Conservation (phyloP, 495 filamentous ascomycete genomes). For the Penicillium desertorum region DNA sequence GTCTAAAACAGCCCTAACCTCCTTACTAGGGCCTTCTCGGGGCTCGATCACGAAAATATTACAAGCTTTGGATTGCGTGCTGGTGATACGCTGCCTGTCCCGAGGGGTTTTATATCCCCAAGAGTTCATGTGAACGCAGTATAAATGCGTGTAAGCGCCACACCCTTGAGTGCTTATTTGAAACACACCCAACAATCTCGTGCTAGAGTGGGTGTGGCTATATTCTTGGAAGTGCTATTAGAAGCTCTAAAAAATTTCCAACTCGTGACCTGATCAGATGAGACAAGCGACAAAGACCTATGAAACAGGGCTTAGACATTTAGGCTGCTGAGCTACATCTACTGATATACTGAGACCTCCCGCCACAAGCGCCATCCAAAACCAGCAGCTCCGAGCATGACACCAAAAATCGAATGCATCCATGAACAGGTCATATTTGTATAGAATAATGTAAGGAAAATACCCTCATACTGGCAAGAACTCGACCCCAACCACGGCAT, state of each 20-base stretch:
- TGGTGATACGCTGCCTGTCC: background rate
- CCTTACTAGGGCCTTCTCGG: too few relatives aligned
- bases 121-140: background rate
- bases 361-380: background rate
- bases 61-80: background rate
- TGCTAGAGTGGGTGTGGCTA: background rate
- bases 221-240: background rate
- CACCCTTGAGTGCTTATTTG: background rate
- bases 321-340: background rate
- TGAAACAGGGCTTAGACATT: background rate
- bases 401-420: background rate
- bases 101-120: too few relatives aligned
- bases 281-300: background rate
- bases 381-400: background rate
- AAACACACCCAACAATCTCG: background rate
- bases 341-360: background rate
- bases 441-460: constrained; percentile 8
- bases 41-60: constrained; percentile 12
- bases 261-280: background rate
- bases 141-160: background rate
- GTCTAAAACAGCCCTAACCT: constrained; percentile 19
- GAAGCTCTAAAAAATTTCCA: background rate
- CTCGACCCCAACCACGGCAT: constrained; percentile 17
- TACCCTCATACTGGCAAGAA: constrained; percentile 8
- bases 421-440: constrained; percentile 13